Evolutionary conservation across 139 green algal species (phyloP).

Genomic region (Coccomyxa sp.): DNA sequence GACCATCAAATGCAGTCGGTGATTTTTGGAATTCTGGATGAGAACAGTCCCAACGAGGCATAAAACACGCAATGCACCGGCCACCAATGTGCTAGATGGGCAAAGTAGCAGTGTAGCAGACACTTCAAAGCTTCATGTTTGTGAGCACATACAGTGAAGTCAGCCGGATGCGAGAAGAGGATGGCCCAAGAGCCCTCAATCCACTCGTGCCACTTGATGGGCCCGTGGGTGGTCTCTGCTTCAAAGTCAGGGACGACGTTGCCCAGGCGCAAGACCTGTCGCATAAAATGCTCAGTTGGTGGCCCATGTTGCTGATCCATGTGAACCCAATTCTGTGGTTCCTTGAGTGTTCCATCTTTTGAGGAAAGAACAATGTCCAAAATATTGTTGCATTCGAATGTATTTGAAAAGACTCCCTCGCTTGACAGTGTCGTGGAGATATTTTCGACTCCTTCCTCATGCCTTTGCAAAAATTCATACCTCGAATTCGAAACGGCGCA

Average conservation of each 20-base stretch:
- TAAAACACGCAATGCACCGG: no score
- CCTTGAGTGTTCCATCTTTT: not conserved
- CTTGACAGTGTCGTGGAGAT: not conserved
- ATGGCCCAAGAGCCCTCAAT: slow-evolving; percentile 52
- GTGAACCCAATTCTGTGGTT: not conserved
- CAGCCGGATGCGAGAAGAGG: slow-evolving; percentile 56
- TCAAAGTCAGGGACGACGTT: slow-evolving; percentile 42
- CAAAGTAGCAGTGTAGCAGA: no score
- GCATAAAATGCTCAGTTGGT: not conserved
- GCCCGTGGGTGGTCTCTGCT: slow-evolving; percentile 23
- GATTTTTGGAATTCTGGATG: no score
- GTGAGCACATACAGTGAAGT: slow-evolving; percentile 40
- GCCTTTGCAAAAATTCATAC: no score
- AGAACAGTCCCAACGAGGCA: no score
- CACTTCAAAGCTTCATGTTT: no score
- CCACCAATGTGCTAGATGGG: no score
- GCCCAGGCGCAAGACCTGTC: slow-evolving; percentile 32
- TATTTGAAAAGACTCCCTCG: not conserved
- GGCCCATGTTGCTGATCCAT: not conserved
- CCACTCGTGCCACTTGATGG: slow-evolving; percentile 42
- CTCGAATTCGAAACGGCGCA: no score
- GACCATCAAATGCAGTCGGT: no score
- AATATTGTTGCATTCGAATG: not conserved
- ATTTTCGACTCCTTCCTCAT: not conserved
- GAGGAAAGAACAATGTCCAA: not conserved